These are phyloP conservation scores for Amanita fuliginea DNA, from an alignment of 768 basidiomycete species.

Conservation along the genomic window DNA sequence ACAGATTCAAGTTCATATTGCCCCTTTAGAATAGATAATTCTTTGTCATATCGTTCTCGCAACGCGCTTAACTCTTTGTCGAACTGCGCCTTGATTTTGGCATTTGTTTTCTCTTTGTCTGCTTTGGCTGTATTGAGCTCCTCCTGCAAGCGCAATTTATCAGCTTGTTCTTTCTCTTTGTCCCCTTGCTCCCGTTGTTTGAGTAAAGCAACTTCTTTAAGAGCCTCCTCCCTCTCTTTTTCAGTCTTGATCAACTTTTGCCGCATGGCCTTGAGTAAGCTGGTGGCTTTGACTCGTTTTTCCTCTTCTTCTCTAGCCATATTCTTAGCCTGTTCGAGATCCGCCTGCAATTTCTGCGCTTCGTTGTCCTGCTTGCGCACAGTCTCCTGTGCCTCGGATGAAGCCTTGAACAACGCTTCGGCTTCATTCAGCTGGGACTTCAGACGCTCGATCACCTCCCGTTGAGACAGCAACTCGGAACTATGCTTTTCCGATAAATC, in stretches of 20 bases:
- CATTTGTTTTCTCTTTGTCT: constrained; percentile 52
- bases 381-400: constrained; percentile 37
- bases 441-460: constrained; percentile 61
- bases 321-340: constrained; percentile 49
- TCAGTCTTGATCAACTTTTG: constrained; percentile 96
- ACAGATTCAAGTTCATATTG: constrained; percentile 74
- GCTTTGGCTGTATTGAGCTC: constrained; percentile 52
- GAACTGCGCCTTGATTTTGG: constrained; percentile 52
- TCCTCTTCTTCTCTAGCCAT: constrained; percentile 91
- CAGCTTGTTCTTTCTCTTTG: constrained; percentile 42
- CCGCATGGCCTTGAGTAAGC: constrained; percentile 86
- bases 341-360: constrained; percentile 46
- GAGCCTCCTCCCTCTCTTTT: constrained; percentile 78
- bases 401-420: constrained; percentile 55
- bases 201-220: constrained; percentile 40
- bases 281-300: constrained; percentile 90
- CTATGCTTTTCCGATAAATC: constrained; percentile 80
- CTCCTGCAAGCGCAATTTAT: constrained; percentile 41
- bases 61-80: constrained; percentile 56
- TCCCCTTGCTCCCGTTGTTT: constrained; percentile 46
- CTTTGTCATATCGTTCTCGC: constrained; percentile 68
- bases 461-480: constrained; percentile 71
- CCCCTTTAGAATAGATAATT: constrained; percentile 47
- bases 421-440: constrained; percentile 57
- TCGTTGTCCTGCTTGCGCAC: constrained; percentile 41